A percentile compares a stretch with the other conserved stretches of the same genome.
Conservation (phyloP, 805 yeast species). For the Helenozyma baotianmanensis region DNA sequence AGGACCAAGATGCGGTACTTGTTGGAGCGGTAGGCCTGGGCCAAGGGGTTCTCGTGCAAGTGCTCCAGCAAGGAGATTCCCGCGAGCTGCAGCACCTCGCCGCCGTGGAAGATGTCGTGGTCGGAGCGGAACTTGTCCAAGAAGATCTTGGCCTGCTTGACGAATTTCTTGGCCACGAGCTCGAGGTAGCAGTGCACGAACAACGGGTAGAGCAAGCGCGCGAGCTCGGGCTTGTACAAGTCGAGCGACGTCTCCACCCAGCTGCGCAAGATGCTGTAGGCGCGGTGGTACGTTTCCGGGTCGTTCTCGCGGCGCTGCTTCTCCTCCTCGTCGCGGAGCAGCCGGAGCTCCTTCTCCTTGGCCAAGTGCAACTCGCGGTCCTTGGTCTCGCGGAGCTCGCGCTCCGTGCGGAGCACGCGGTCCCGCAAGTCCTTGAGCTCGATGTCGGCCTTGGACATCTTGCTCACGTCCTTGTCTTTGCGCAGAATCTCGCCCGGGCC, state of each 20-base stretch:
- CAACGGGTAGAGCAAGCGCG: slow-evolving; percentile 83
- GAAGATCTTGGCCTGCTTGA: slow-evolving; percentile 63
- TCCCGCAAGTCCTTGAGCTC: slow-evolving; percentile 36
- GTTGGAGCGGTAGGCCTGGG: slow-evolving; percentile 66
- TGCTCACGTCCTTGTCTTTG: slow-evolving; percentile 20
- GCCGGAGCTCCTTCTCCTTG: slow-evolving; percentile 37
- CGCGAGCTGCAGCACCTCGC: slow-evolving; percentile 66
- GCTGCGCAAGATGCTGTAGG: slow-evolving; percentile 71
- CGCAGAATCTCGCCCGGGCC: slow-evolving; percentile 28
- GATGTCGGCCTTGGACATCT: slow-evolving; percentile 22
- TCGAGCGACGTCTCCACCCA: slow-evolving; percentile 94
- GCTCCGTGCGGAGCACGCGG: slow-evolving; percentile 27
- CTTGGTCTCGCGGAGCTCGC: slow-evolving; percentile 35
- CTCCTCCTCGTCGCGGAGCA: slow-evolving; percentile 39
- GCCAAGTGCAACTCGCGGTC: slow-evolving; percentile 34
- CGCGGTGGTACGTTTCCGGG: slow-evolving; percentile 72
- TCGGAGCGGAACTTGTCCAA: slow-evolving; percentile 71
- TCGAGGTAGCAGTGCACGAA: slow-evolving; percentile 86
- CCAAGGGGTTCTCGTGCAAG: slow-evolving; percentile 74
- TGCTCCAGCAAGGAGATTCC: slow-evolving; percentile 79
- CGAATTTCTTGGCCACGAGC: slow-evolving; percentile 59
- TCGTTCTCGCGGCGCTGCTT: slow-evolving; percentile 45
- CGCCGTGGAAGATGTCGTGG: slow-evolving; percentile 70
- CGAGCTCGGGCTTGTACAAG: slow-evolving; percentile 82
- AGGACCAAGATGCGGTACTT: slow-evolving; percentile 75